phyloP scores from a whole-genome alignment of 345 rosid genomes.

The Geranium brycei region DNA sequence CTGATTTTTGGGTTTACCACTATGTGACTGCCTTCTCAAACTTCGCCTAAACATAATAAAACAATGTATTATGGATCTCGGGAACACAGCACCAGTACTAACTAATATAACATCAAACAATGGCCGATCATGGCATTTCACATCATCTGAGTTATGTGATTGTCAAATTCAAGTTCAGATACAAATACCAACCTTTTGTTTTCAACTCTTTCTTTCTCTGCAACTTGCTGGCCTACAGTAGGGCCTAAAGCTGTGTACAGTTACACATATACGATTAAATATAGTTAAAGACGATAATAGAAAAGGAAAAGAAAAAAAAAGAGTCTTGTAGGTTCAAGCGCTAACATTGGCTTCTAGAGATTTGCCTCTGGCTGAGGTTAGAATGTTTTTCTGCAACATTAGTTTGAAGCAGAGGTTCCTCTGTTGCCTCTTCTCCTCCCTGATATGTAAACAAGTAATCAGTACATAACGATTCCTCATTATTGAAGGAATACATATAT shows the following conservation, averaged over 20 bases:
- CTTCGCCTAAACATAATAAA: slow-evolving; percentile 29
- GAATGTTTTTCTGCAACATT: neutral
- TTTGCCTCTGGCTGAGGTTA: neutral
- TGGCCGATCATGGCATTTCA: no score
- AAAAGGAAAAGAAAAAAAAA: neutral
- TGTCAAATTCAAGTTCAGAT: no score
- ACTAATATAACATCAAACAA: no score
- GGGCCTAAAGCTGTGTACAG: slow-evolving; percentile 41
- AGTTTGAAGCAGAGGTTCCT: neutral
- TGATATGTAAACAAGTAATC: no score
- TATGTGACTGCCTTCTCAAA: slow-evolving; percentile 48
- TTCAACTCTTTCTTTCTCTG: slow-evolving; percentile 38
- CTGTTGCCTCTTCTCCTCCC: neutral
- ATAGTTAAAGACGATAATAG: no score
- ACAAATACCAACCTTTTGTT: slow-evolving; percentile 37
- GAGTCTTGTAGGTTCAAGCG: neutral
- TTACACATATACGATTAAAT: no score
- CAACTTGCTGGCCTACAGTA: slow-evolving; percentile 18
- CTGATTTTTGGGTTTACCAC: slow-evolving; percentile 32
- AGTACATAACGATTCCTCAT: no score
- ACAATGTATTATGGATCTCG: neutral
- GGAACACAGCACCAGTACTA: no score
- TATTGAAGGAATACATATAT: no score
- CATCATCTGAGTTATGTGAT: neutral
- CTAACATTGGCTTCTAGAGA: neutral